A percentile compares a stretch with the other conserved stretches of the same genome.
Evolutionary conservation across 495 filamentous ascomycete genomes (phyloP).

Genomic region (Rhypophila decipiens): DNA sequence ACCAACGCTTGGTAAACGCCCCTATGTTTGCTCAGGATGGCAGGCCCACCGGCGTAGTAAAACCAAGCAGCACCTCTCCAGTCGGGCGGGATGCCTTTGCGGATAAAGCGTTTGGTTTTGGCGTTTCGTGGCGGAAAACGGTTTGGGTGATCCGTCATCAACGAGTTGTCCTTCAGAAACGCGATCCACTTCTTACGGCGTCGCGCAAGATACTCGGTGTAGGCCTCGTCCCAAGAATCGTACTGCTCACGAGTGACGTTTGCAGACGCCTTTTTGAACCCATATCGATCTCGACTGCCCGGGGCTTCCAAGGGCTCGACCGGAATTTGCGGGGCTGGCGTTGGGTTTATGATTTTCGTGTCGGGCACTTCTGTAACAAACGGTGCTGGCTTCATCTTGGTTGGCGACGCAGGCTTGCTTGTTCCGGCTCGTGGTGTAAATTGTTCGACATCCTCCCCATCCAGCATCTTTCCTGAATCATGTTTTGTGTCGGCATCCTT

Average conservation of each 20-base stretch:
- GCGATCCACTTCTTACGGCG: conserved; percentile 75
- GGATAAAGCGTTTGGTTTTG: conserved; percentile 81
- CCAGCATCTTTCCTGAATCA: conserved; percentile 25
- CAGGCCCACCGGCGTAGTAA: conserved; percentile 88
- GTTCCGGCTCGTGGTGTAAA: background rate
- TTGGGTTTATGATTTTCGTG: conserved; percentile 5
- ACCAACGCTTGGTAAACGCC: conserved; percentile 70
- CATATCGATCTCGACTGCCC: conserved; percentile 68
- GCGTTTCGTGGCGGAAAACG: conserved; percentile 72
- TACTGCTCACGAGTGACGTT: conserved; percentile 72
- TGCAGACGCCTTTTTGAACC: conserved; percentile 82
- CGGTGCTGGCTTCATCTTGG: background rate
- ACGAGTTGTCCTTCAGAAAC: conserved; percentile 67
- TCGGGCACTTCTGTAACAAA: background rate
- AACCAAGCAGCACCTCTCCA: conserved; percentile 95
- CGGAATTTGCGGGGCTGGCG: conserved; percentile 14
- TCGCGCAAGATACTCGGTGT: conserved; percentile 61
- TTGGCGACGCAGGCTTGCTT: conserved; percentile 5
- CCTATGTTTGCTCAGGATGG: conserved; percentile 62
- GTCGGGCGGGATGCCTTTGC: conserved; percentile 93
- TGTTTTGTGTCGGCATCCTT: conserved; percentile 17
- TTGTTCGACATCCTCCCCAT: conserved; percentile 16
- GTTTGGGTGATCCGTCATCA: conserved; percentile 63
- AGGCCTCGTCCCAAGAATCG: conserved; percentile 70
- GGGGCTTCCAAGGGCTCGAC: conserved; percentile 26